Conservation (phyloP, 176 grass and related monocot genomes). For the Zoysia japonica region DNA sequence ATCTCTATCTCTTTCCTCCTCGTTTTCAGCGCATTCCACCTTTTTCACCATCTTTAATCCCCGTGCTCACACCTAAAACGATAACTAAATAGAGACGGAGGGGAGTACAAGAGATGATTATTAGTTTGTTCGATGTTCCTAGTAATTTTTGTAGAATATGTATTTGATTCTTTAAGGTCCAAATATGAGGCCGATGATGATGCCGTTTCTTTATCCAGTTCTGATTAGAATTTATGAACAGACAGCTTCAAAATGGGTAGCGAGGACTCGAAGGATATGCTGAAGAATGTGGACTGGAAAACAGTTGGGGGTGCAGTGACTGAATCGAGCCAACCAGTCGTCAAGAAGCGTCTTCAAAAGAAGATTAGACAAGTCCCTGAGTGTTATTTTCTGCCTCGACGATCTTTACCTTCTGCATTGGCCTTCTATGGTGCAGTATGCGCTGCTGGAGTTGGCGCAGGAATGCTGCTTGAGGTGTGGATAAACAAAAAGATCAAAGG, state of each 20-base stretch:
- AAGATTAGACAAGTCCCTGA: constrained; percentile 92
- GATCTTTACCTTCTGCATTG: constrained; percentile 60
- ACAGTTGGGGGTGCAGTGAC: constrained; percentile 48
- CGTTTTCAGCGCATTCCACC: no score
- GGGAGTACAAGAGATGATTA: neutral
- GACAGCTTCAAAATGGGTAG: constrained; percentile 40
- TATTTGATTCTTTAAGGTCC: neutral
- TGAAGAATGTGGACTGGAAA: constrained; percentile 75
- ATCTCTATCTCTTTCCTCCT: no score
- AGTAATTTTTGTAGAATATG: neutral
- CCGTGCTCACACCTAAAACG: no score
- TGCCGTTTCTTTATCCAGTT: neutral
- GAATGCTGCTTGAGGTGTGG: constrained; percentile 88
- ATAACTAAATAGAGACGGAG: no score
- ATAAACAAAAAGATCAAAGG: constrained; percentile 93
- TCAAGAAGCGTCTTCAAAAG: constrained; percentile 85
- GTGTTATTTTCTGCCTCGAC: constrained; percentile 77
- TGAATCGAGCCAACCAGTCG: constrained; percentile 48
- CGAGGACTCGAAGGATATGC: constrained; percentile 63
- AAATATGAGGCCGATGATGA: neutral
- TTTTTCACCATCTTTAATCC: no score
- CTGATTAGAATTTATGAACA: neutral
- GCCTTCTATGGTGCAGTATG: constrained; percentile 54
- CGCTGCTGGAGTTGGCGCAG: constrained; percentile 73
- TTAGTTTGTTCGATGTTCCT: neutral